phyloP scores from a whole-genome alignment of 164 flowering plant genomes.

The Euptelea pleiosperma region DNA sequence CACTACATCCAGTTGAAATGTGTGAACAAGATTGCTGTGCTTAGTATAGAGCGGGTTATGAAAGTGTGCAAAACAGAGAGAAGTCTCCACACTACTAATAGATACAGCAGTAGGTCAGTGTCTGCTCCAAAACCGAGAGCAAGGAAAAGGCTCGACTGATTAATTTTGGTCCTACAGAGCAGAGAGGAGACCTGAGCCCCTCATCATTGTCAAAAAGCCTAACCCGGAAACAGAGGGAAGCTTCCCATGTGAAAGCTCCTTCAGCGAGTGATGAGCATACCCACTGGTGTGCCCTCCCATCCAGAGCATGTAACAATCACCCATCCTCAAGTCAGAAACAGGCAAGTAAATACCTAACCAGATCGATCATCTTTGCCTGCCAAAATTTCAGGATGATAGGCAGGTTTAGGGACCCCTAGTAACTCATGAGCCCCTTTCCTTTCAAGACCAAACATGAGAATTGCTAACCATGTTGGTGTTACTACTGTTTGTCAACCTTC shows the following conservation, averaged over 20 bases:
- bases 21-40: too few species aligned
- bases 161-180: conserved; percentile 13
- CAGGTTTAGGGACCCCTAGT: conserved; percentile 10
- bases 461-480: conserved; percentile 16
- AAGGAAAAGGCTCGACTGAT: conserved; percentile 25
- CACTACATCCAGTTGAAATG: too few species aligned
- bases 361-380: conserved; percentile 12
- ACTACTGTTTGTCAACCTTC: conserved; percentile 22
- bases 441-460: conserved; percentile 21
- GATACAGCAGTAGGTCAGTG: conserved; percentile 25
- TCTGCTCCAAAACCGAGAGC: conserved; percentile 46
- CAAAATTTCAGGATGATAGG: conserved; percentile 19
- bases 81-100: neutral
- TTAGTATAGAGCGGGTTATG: neutral
- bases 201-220: conserved; percentile 30
- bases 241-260: conserved; percentile 4
- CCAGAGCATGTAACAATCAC: neutral
- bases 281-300: neutral
- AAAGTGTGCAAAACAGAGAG: neutral
- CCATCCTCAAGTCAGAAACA: conserved; percentile 1
- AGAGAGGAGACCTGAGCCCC: conserved; percentile 22
- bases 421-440: conserved; percentile 22
- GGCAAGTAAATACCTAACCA: conserved; percentile 8
- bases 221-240: conserved; percentile 14
- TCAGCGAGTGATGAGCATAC: conserved; percentile 16